Evolutionary conservation across 768 basidiomycete genomes (phyloP).

Genomic region (Mycena metata): DNA sequence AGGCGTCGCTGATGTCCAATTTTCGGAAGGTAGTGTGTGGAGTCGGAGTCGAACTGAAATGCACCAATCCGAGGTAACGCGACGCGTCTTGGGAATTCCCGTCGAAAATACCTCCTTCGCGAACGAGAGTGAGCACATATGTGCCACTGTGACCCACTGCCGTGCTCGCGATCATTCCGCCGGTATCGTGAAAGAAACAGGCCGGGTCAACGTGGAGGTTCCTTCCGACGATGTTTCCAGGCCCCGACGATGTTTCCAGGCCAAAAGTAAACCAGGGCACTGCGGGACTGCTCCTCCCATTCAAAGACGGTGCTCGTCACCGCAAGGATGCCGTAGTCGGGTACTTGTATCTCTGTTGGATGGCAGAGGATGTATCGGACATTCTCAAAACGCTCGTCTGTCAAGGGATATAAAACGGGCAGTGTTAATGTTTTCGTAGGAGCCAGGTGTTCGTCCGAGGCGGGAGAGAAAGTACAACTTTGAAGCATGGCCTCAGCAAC

Average conservation of each 20-base stretch:
- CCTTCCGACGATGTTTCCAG: background rate
- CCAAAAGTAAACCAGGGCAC: background rate
- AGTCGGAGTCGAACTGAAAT: background rate
- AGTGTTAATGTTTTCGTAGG: no score
- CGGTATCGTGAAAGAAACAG: background rate
- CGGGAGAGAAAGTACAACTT: background rate
- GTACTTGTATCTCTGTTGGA: background rate
- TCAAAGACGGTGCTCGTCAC: background rate
- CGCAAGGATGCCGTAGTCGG: slow-evolving; percentile 3
- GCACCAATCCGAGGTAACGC: background rate
- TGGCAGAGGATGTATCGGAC: background rate
- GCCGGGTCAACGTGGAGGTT: background rate
- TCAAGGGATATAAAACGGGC: background rate
- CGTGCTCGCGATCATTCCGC: background rate
- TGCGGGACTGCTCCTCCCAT: no score
- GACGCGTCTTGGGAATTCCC: background rate
- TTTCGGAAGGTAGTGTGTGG: slow-evolving; percentile 9
- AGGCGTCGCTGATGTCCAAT: background rate
- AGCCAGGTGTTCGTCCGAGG: background rate
- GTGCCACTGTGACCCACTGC: background rate
- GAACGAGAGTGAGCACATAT: background rate
- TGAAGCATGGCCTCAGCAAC: background rate
- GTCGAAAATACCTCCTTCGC: no score
- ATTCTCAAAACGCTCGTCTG: background rate
- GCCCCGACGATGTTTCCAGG: background rate